Percentiles rank a stretch among this genome's conserved stretches.
Conservation (phyloP, 495 filamentous ascomycete species). For the Entonaema liquescens region DNA sequence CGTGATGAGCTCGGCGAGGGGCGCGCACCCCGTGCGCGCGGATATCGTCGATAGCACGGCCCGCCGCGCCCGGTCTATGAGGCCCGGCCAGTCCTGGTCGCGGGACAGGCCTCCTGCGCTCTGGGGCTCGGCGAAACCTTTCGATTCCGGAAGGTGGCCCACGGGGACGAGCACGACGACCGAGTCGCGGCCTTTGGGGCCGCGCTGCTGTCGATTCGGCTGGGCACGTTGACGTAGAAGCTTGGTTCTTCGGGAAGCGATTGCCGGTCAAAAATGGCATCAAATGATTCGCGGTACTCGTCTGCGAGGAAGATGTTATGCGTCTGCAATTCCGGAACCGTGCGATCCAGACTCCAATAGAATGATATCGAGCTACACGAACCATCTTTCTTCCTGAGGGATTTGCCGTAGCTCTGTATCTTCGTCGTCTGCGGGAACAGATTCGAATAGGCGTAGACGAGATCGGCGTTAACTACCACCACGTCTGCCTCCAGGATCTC, state of each 20-base stretch:
- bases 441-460: constrained; percentile 75
- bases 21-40: constrained; percentile 58
- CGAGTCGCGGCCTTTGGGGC: constrained; percentile 67
- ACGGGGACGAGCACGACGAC: constrained; percentile 74
- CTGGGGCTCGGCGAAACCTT: constrained; percentile 20
- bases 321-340: constrained; percentile 65
- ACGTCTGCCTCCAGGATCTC: constrained; percentile 65
- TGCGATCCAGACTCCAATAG: constrained; percentile 70
- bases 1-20: constrained; percentile 57
- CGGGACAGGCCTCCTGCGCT: constrained; percentile 47
- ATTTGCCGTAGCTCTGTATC: constrained; percentile 51
- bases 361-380: constrained; percentile 78
- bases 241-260: constrained; percentile 68
- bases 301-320: constrained; percentile 81
- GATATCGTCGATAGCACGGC: constrained; percentile 65
- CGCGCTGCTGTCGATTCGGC: constrained; percentile 68
- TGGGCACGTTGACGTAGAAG: constrained; percentile 79
- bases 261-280: constrained; percentile 73
- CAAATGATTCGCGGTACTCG: constrained; percentile 72
- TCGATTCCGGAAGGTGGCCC: constrained; percentile 60
- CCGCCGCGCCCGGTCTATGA: constrained; percentile 60
- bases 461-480: constrained; percentile 72
- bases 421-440: constrained; percentile 55
- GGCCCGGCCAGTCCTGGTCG: constrained; percentile 64
- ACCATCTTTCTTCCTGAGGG: constrained; percentile 57